Conservation (phyloP, 192 early-diverging fungal species). For the Allomyces macrogynus region DNA sequence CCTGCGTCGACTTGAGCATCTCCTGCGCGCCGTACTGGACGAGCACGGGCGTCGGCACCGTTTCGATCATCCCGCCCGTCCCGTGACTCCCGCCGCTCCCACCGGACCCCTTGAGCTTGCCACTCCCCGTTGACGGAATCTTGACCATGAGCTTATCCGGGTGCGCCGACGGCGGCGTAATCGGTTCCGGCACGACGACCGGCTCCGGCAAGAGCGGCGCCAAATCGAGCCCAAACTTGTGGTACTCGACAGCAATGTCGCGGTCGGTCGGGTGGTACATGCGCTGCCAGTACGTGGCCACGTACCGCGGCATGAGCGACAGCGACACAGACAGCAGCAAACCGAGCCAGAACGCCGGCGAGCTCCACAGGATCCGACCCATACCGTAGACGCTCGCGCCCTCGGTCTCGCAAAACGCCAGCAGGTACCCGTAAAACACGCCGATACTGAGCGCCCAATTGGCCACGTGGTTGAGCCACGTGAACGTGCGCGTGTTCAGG, state of each 20-base stretch:
- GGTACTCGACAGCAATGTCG: conserved; percentile 37
- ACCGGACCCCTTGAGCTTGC: no score
- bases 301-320: conserved; percentile 47
- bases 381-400: conserved; percentile 49
- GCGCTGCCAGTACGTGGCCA: conserved; percentile 40
- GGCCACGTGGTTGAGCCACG: conserved; percentile 44
- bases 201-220: conserved; percentile 2
- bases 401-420: conserved; percentile 35
- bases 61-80: no score
- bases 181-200: background rate
- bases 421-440: conserved; percentile 43
- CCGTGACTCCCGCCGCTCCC: no score
- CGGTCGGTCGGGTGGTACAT: conserved; percentile 43
- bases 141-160: background rate
- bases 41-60: no score
- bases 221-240: conserved; percentile 9
- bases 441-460: conserved; percentile 38
- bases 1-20: no score
- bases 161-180: background rate
- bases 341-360: conserved; percentile 53
- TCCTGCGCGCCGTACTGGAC: no score
- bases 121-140: background rate
- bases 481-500: conserved; percentile 70
- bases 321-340: conserved; percentile 44
- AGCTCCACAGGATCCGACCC: conserved; percentile 34